Conservation (phyloP, 257 asterid species). For the Petrea volubilis region DNA sequence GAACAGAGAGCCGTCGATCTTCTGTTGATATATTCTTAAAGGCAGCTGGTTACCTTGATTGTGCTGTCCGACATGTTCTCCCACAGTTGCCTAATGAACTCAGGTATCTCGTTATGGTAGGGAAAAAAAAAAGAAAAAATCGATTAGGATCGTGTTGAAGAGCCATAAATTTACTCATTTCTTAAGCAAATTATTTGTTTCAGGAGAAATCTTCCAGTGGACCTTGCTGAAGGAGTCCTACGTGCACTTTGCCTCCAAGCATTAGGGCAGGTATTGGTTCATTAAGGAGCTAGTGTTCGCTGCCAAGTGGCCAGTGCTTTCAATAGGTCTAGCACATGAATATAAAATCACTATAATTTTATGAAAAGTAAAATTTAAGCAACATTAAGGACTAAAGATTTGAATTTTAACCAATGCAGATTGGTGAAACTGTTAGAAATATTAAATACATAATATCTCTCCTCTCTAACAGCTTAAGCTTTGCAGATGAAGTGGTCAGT, state of each 20-base stretch:
- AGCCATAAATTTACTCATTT: slow-evolving; percentile 28
- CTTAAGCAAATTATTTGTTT: slow-evolving; percentile 19
- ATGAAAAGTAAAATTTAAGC: neutral
- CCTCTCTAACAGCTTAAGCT: too few species aligned
- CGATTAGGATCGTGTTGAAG: neutral
- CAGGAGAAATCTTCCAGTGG: slow-evolving; percentile 93
- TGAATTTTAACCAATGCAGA: neutral
- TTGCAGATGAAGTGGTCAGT: too few species aligned
- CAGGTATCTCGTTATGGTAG: slow-evolving; percentile 58
- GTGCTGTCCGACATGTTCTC: slow-evolving; percentile 88
- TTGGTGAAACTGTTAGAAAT: too few species aligned
- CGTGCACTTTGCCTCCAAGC: slow-evolving; percentile 98
- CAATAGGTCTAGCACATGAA: neutral
- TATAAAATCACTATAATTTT: neutral
- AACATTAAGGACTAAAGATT: neutral
- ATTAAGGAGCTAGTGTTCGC: slow-evolving; percentile 8
- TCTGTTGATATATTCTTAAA: slow-evolving; percentile 84
- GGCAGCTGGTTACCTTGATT: slow-evolving; percentile 98
- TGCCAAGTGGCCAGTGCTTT: slow-evolving; percentile 4
- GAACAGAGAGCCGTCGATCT: slow-evolving; percentile 83
- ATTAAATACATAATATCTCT: too few species aligned
- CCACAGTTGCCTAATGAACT: slow-evolving; percentile 83
- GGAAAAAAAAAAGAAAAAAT: too few species aligned
- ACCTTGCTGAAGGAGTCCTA: slow-evolving; percentile 94
- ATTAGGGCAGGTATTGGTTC: slow-evolving; percentile 78